Evolutionary conservation across 1,284 basidiomycete genomes (phyloP).

Genomic region (Rhodofomes roseus): DNA sequence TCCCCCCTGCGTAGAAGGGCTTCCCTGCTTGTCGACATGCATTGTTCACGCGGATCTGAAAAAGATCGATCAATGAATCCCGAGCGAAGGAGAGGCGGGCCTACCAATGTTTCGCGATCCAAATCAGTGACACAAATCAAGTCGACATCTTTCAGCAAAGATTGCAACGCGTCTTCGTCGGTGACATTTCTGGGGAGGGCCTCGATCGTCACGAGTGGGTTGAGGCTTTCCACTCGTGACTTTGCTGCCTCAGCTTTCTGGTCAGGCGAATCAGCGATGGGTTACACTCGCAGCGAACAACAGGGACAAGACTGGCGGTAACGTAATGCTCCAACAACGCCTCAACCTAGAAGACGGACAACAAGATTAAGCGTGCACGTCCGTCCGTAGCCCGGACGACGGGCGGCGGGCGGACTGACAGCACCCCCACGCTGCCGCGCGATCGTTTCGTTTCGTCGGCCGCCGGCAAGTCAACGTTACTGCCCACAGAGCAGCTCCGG

Average conservation of each 20-base stretch:
- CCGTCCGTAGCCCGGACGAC: neutral
- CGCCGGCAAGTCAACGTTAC: neutral
- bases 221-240: slow-evolving; percentile 81
- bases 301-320: neutral
- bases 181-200: slow-evolving; percentile 46
- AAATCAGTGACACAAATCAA: slow-evolving; percentile 84
- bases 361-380: neutral
- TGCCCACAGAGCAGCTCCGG: neutral
- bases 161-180: slow-evolving; percentile 52
- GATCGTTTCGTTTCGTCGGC: neutral
- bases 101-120: slow-evolving; percentile 69
- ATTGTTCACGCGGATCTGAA: slow-evolving; percentile 74
- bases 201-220: slow-evolving; percentile 86
- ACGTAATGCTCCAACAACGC: neutral
- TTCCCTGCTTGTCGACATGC: slow-evolving; percentile 68
- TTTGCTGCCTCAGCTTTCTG: slow-evolving; percentile 85
- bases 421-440: neutral
- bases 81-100: slow-evolving; percentile 15
- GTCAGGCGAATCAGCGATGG: slow-evolving; percentile 17
- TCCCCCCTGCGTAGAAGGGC: slow-evolving; percentile 85
- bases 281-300: slow-evolving; percentile 22
- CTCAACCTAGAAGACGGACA: neutral
- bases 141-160: slow-evolving; percentile 63
- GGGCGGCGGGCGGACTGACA: neutral
- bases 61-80: slow-evolving; percentile 6